Evolutionary conservation across 306 rosid species (phyloP), one percentile per base, ranked within the genome.

Genomic region (Delonix regia): DNA sequence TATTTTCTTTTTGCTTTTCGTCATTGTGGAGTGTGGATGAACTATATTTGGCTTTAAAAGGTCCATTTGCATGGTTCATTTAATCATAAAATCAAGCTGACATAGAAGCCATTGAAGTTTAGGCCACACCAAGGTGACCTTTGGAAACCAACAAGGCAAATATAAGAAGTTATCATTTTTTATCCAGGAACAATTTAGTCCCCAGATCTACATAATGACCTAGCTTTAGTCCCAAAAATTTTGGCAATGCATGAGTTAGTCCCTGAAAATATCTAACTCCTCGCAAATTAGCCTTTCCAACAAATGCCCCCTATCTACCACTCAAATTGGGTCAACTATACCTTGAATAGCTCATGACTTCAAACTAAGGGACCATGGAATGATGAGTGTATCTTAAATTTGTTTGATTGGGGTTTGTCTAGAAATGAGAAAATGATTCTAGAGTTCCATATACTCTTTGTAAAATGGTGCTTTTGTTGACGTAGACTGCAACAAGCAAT

Each of bases 51-150:
- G 30, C 49, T 75, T 21, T 57, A 34, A 52, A 80, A 57, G 56
- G 55, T n/a, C n/a, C n/a, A n/a, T n/a, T n/a, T n/a, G n/a, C n/a
- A n/a, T 25, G 5, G n/a, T 61, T 74, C 45, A 27, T 44, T 27
- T 74, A 62, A 22, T 74, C 28, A 69, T 41, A 62, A 60, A 69
- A 70, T 75, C 75, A 45, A 72, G 49, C 15, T 44, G 56, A 79
- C 60, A 72, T 41, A 48, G 27, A 75, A 44, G 69, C 39, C 39
- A 38, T 15, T 41, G 57, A 78, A 33, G 49, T 41, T 72, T 55
- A 16, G 24, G 30, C 61, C 64, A 21, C 41, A 16, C 42, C 41
- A 57, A 24, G 64, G n/a, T 24, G 36, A 57, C n/a, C 8, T 25
- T 27, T 7, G 36, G 33, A 25, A 57, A 16, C 36, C 36, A 2